Conservation (phyloP, 257 asterid genomes). For the Capsicum rhomboideum region DNA sequence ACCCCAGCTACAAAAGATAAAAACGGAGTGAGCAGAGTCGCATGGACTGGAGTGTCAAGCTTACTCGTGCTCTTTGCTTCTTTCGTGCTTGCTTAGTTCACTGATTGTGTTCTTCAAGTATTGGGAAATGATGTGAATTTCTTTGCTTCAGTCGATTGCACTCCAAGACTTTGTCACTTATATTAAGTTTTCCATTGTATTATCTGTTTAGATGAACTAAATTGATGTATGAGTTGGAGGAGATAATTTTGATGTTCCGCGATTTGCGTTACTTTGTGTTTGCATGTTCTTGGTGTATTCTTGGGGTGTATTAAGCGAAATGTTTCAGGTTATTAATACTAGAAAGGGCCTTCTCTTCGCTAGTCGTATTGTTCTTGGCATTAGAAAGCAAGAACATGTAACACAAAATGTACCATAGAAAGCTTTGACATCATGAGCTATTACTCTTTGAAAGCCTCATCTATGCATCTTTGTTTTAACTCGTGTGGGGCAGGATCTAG, state of each 20-base stretch:
- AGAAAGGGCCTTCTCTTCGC: neutral
- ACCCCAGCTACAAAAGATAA: slow-evolving; percentile 15
- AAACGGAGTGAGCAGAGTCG: slow-evolving; percentile 24
- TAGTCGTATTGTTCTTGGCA: neutral
- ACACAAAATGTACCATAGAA: neutral
- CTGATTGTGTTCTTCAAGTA: neutral
- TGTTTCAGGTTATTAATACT: neutral
- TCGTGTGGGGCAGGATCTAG: neutral
- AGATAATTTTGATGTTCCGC: neutral
- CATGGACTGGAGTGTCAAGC: slow-evolving; percentile 37
- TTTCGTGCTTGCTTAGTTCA: slow-evolving; percentile 27
- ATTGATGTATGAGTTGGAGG: neutral
- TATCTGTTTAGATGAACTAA: neutral
- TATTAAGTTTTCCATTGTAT: neutral
- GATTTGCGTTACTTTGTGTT: neutral
- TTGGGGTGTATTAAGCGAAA: neutral
- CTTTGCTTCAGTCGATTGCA: neutral
- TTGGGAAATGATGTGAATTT: neutral
- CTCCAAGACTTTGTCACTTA: neutral
- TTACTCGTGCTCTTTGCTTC: slow-evolving; percentile 33
- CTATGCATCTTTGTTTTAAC: neutral
- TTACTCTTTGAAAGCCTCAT: neutral
- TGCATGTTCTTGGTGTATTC: neutral
- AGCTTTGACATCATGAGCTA: neutral
- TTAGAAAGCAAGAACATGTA: neutral